Base-by-base conservation (phyloP, 768 basidiomycete genomes). In the Russula sp. region DNA sequence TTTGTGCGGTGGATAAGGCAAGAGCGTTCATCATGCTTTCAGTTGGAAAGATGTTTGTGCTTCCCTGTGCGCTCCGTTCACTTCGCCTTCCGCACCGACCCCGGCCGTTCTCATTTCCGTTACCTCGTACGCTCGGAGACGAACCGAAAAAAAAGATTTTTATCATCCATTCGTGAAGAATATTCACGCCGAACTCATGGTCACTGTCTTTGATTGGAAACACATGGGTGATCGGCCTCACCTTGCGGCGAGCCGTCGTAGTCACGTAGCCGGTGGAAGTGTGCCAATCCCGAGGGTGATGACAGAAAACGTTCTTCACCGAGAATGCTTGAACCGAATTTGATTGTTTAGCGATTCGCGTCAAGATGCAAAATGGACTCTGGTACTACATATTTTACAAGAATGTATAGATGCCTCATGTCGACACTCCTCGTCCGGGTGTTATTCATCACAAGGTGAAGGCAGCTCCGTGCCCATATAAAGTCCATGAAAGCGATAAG, bases 171-270 rank as follows among this genome's bases (percentile, higher is more conserved):
- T 37, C 10, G 35, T 82, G 69, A 72, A 66, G 57, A 77, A 78
- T 59, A 73, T 34, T 22, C 39, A 68, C 6, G 76, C 80, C 4
- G 75, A 74, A 34, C 71, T 84, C 18, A 77, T 79, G 2, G 72
- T 84, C n/a, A 84, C 84, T 61, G 76, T 79, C 57, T 80, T 82
- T 1, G 74, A 80, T 40, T 84, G n/a, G 8, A n/a, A 8, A 47
- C 45, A 47, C 8, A 8, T 47, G 45, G 10, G 14, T 14, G 14
- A 42, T 42, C 40, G 0, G 40, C 40, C 4, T 42, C 40, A 42
- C 11, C 4, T 42, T 16, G 5, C 14, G 11, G 40, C 11, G 40
- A 16, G 1, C 40, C 40, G 27, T 27, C 5, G 40, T 42, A 5
- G 14, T 37, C 10, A 11, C 11, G 40, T 16, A 16, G 10, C 40